Evolutionary conservation across 164 flowering plant species (phyloP).

Genomic region (Nelumbo lutea): DNA sequence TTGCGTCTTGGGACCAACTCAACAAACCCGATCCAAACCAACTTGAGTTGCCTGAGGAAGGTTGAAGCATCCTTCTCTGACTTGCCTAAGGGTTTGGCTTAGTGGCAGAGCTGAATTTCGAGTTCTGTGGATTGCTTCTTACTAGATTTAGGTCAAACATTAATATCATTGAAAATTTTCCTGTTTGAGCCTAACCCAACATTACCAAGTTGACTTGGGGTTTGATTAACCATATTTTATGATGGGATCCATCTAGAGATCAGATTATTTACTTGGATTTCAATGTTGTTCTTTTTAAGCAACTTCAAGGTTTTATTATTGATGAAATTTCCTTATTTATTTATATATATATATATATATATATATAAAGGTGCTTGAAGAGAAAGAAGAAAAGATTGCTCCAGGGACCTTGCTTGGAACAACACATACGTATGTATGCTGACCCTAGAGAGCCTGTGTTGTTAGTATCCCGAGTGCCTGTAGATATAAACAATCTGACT

Average conservation of each 20-base stretch:
- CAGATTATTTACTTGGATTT: neutral
- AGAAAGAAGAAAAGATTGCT: constrained; percentile 82
- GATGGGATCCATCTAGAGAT: neutral
- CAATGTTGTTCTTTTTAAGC: neutral
- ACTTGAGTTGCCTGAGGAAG: too few relatives aligned
- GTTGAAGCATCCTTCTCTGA: too few relatives aligned
- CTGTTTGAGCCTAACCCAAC: too few relatives aligned
- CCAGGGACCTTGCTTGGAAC: constrained; percentile 90
- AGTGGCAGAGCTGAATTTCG: too few relatives aligned
- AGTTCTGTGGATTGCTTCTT: too few relatives aligned
- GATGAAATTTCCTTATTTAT: neutral
- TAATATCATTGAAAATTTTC: too few relatives aligned
- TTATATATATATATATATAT: neutral
- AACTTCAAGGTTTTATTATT: neutral
- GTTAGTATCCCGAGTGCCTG: neutral
- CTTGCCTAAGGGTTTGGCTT: too few relatives aligned
- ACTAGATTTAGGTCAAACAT: too few relatives aligned
- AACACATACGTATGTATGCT: constrained; percentile 66
- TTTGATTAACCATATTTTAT: too few relatives aligned
- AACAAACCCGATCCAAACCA: too few relatives aligned
- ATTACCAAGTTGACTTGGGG: too few relatives aligned
- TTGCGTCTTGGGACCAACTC: too few relatives aligned
- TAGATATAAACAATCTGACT: neutral
- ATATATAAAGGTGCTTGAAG: constrained; percentile 70
- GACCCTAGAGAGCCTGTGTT: neutral